A percentile compares a stretch with the other conserved stretches of the same genome.
phyloP scores from a whole-genome alignment of 1,139 yeast species.

The Taphrina deformans region DNA sequence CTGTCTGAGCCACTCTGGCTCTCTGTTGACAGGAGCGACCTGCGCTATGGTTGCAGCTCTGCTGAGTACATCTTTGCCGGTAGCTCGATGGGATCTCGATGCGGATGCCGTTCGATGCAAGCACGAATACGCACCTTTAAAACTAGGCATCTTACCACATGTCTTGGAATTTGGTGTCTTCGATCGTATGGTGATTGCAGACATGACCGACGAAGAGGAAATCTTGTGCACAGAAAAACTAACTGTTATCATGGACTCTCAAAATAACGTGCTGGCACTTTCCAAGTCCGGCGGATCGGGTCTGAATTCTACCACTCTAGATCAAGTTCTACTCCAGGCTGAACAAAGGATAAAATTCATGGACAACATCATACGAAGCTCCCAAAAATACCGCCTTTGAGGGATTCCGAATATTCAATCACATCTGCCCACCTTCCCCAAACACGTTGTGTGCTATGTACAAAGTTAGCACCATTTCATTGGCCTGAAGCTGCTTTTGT shows the following conservation, averaged over 20 bases:
- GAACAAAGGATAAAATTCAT: constrained; percentile 1
- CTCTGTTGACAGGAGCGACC: constrained; percentile 34
- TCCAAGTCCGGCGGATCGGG: constrained; percentile 28
- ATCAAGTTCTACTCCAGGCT: constrained; percentile 10
- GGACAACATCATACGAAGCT: neutral
- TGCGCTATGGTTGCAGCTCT: constrained; percentile 34
- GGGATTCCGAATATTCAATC: neutral
- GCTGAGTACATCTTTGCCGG: constrained; percentile 33
- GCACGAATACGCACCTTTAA: constrained; percentile 21
- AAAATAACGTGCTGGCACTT: constrained; percentile 5
- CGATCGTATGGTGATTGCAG: constrained; percentile 33
- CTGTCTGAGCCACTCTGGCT: constrained; percentile 36
- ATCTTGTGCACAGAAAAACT: constrained; percentile 31
- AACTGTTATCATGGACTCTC: constrained; percentile 16
- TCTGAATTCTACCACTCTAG: neutral
- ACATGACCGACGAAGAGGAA: constrained; percentile 36
- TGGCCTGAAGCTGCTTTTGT: constrained; percentile 7
- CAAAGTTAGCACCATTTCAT: neutral
- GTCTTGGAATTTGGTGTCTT: constrained; percentile 36
- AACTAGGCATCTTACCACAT: constrained; percentile 6
- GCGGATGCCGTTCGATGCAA: constrained; percentile 24
- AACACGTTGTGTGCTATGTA: no score
- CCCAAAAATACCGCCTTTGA: neutral
- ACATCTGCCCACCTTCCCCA: neutral
- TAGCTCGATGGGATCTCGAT: constrained; percentile 37